phyloP scores from a whole-genome alignment of 2,329 filamentous ascomycete species.

The Fusarium sp. region DNA sequence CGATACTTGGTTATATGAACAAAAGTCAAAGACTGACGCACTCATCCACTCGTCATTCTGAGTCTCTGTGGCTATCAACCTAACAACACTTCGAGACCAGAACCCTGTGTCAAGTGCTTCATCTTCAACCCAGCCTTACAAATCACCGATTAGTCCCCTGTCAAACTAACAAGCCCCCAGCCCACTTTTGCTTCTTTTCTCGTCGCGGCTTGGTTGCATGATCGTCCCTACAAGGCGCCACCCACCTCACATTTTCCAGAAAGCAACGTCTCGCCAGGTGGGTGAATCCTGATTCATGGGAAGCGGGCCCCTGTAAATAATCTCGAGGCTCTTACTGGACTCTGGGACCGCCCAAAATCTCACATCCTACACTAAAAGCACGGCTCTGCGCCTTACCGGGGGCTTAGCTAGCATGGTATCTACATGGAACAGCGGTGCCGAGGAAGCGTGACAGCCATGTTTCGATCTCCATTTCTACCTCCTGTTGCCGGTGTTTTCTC shows the following conservation, averaged over 20 bases:
- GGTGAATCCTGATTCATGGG: neutral
- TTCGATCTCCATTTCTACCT: constrained; percentile 1
- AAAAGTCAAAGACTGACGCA: neutral
- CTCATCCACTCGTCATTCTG: neutral
- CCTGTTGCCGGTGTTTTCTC: neutral
- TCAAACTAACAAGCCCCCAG: neutral
- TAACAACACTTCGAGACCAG: neutral
- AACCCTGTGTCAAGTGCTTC: neutral
- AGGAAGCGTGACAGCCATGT: neutral
- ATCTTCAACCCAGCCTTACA: neutral
- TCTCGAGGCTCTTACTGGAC: constrained; percentile 18
- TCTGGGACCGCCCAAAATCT: constrained; percentile 14
- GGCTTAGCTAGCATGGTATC: constrained; percentile 19
- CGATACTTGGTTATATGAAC: neutral
- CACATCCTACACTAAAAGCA: constrained; percentile 15
- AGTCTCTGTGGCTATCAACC: neutral
- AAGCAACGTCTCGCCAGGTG: neutral
- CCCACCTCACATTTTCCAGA: neutral
- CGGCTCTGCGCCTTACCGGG: constrained; percentile 13
- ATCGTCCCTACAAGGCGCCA: neutral
- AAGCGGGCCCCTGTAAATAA: constrained; percentile 8
- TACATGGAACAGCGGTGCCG: neutral
- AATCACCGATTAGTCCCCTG: neutral
- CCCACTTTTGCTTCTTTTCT: constrained; percentile 9
- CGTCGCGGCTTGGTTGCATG: neutral